Evolutionary conservation across 345 rosid species (phyloP), one percentile per base, ranked within the genome.

Genomic region (Melaleuca alternifolia): DNA sequence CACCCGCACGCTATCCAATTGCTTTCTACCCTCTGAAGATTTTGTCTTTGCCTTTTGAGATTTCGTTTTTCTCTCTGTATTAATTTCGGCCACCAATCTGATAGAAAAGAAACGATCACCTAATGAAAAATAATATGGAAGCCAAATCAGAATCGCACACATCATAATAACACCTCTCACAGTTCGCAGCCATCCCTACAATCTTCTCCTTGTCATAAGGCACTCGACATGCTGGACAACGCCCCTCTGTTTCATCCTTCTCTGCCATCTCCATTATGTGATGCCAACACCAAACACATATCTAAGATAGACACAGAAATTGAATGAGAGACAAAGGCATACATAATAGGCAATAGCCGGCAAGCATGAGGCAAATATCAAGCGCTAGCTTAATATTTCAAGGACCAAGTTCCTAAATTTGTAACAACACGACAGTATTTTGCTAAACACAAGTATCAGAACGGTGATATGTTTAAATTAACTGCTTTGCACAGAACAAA

Each of bases 241-340:
- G 94, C 57, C 99, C 99, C 86, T 94, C 98, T 12, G 93, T 85
- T 6, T 91, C 94, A 91, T 96, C 96, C 93, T 96, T 97, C 91
- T 96, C 99, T 61, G 99, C 98, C 98, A 97, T 96, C 86, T 97
- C 96, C 96, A 95, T 93, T 46, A 97, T 91, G 83, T 96, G 98
- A 91, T 96, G 96, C 99, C 99, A 97, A 84, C 99, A 97, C 98
- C 99, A 97, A 83, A 97, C 97, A 91, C 99, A 97, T 82, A 97
- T 92, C 99, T 97, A 88, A 71, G 46, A 20, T 71, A 71, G 81
- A 71, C 81, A 37, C 13, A 2, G 81, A 71, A 71, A 87, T 84
- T 24, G 20, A 81, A 59, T 71, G 61, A 81, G 53, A 24, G 79
- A 26, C 81, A 59, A 20, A 50, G 54, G 50, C n/a, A 2, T 10